Evolutionary conservation across 2,329 filamentous ascomycete genomes (phyloP), one percentile per base, ranked within the genome.

Genomic region (Chaetomium strumarium): DNA sequence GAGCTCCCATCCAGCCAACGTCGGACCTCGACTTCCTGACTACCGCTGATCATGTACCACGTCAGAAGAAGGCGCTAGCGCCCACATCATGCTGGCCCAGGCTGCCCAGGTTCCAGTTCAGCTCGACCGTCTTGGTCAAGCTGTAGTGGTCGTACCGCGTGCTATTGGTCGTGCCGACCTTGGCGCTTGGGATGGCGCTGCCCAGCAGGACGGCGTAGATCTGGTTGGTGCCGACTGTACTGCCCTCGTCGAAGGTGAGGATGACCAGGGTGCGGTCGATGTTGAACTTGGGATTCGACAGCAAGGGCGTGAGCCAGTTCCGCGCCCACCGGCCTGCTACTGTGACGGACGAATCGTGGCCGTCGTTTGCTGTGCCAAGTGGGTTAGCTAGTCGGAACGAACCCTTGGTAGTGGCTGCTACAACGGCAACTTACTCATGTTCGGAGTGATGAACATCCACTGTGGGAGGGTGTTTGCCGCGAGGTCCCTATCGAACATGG

Each of bases 381-480:
- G 2, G 34, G n/a, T n/a, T n/a, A n/a, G 34, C 14, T n/a, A n/a
- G 33, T 12, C n/a, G n/a, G 33, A 5, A 34, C 12, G 33, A 12
- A 34, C 3, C 12, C 14, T 34, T 34, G 33, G 11, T 6, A 34
- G 31, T 33, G 31, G 33, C 11, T 37, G 34, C 7, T 13, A 37
- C 12, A 37, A n/a, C 13, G 34, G 34, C 6, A 16, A 16, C 40
- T 7, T 11, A 43, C 40, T 43, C 40, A 43, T 43, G 24, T 43
- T 43, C 13, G 40, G 40, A 14, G 40, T 43, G 20, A 43, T 43
- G n/a, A 43, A 43, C 40, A 43, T 43, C 40, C 40, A 43, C 40
- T 43, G 40, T 5, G 40, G 40, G 24, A 43, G 40, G 13, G 6
- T 30, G 40, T 43, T 43, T 13, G 40, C 40, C 2, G 40, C 40